Evolutionary conservation across 1,284 basidiomycete species (phyloP), one percentile per base, ranked within the genome.

Genomic region (Cutaneotrichosporon sp.): DNA sequence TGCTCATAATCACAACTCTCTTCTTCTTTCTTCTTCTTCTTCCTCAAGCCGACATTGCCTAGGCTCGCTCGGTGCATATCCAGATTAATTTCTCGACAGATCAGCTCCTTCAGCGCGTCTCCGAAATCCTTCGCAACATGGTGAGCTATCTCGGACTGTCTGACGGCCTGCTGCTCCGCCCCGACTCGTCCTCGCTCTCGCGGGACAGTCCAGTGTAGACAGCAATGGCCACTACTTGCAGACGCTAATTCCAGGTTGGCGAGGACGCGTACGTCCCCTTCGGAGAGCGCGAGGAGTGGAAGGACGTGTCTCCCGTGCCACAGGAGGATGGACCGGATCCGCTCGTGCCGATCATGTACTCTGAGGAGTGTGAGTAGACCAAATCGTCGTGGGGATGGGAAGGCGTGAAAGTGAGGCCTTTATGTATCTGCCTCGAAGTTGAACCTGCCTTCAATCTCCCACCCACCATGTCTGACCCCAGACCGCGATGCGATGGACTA

Each of bases 401-500:
- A n/a, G n/a, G n/a, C n/a, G n/a, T n/a, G n/a, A n/a, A n/a, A n/a
- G n/a, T n/a, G n/a, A n/a, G n/a, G n/a, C n/a, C n/a, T n/a, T n/a
- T n/a, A n/a, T n/a, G n/a, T n/a, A n/a, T n/a, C n/a, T n/a, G n/a
- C n/a, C n/a, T n/a, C n/a, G n/a, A n/a, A n/a, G n/a, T n/a, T n/a
- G n/a, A n/a, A n/a, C n/a, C n/a, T n/a, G n/a, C n/a, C n/a, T n/a
- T n/a, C n/a, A n/a, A n/a, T 24, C 7, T 6, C 20, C 32, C 4
- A 37, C n/a, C 19, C 14, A 25, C 7, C 32, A 34, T 8, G 4
- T 39, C 49, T 59, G 35, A 58, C 54, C 29, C 50, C 62, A 94
- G 92, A 97, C 76, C 87, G 85, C 59, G 90, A 93, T 76, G 90
- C 88, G 2, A 92, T 91, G 60, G 82, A 89, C 65, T 90, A 92